phyloP scores from a whole-genome alignment of 2,329 filamentous ascomycete species.

The Neofusicoccum parvum region DNA sequence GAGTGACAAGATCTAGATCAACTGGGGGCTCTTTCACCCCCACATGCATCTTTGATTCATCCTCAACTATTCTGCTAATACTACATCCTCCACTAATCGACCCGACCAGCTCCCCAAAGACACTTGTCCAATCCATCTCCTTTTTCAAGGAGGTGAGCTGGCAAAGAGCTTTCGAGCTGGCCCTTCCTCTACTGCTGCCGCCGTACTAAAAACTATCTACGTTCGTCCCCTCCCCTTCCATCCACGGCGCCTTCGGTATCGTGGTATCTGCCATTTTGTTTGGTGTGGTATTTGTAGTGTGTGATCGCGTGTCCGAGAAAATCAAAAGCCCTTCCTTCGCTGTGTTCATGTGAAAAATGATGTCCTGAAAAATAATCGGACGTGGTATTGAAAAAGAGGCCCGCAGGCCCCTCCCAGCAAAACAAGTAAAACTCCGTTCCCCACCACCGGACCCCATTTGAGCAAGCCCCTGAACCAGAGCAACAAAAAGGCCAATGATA shows the following conservation, averaged over 20 bases:
- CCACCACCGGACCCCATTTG: conserved; percentile 10
- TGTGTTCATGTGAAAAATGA: conserved; percentile 11
- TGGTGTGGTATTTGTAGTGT: conserved; percentile 12
- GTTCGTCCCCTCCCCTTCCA: background rate
- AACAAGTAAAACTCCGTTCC: conserved; percentile 16
- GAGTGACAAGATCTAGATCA: conserved; percentile 1
- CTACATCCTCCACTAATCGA: conserved; percentile 8
- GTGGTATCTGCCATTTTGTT: conserved; percentile 10
- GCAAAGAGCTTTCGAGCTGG: background rate
- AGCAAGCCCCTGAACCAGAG: background rate
- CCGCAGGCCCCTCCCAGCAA: conserved; percentile 1
- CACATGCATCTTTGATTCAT: too few relatives aligned
- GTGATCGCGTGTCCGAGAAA: background rate
- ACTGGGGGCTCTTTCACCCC: background rate
- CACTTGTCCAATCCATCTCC: background rate
- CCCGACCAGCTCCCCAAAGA: background rate
- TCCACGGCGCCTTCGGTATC: background rate
- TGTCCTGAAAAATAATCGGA: conserved; percentile 17
- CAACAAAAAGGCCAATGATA: conserved; percentile 14
- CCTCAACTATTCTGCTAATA: background rate
- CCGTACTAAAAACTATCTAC: conserved; percentile 17
- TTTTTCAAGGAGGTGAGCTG: background rate
- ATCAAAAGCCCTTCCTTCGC: conserved; percentile 3
- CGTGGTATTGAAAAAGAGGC: conserved; percentile 8
- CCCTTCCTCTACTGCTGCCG: background rate